These are phyloP conservation scores for Penicillium daleae DNA, from an alignment of 495 filamentous ascomycete species.

Conservation along the genomic window DNA sequence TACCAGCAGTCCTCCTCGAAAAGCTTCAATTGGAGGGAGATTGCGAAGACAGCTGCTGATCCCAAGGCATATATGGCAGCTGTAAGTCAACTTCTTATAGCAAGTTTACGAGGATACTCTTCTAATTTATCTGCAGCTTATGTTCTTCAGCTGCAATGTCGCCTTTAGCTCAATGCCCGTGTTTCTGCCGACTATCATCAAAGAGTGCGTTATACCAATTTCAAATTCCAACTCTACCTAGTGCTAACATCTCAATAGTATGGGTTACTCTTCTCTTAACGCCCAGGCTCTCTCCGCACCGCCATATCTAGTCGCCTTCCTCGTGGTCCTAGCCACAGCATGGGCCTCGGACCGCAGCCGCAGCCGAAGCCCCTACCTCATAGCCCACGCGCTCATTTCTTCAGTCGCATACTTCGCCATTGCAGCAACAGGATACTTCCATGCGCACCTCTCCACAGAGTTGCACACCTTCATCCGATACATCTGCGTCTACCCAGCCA, in stretches of 20 bases:
- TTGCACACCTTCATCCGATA: slow-evolving; percentile 53
- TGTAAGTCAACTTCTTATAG: slow-evolving; percentile 33
- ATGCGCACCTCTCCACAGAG: slow-evolving; percentile 32
- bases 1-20: slow-evolving; percentile 23
- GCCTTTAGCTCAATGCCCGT: slow-evolving; percentile 63
- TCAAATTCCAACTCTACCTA: neutral
- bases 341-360: slow-evolving; percentile 54
- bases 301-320: slow-evolving; percentile 59
- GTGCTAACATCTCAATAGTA: slow-evolving; percentile 30
- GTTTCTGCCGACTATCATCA: slow-evolving; percentile 62
- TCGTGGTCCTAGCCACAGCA: slow-evolving; percentile 51
- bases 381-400: slow-evolving; percentile 58
- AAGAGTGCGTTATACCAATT: slow-evolving; percentile 44
- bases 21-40: slow-evolving; percentile 54
- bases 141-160: slow-evolving; percentile 64
- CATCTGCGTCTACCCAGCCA: slow-evolving; percentile 59
- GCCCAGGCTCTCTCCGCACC: slow-evolving; percentile 62
- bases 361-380: slow-evolving; percentile 54
- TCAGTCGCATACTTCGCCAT: slow-evolving; percentile 64
- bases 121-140: slow-evolving; percentile 35
- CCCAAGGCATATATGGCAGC: slow-evolving; percentile 72
- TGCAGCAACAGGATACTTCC: slow-evolving; percentile 44
- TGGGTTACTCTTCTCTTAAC: slow-evolving; percentile 51
- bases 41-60: slow-evolving; percentile 58
- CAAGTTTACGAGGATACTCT: neutral